These are phyloP conservation scores for Pilatotrama ljubarskyi DNA, from an alignment of 768 basidiomycete species.

Conservation along the genomic window DNA sequence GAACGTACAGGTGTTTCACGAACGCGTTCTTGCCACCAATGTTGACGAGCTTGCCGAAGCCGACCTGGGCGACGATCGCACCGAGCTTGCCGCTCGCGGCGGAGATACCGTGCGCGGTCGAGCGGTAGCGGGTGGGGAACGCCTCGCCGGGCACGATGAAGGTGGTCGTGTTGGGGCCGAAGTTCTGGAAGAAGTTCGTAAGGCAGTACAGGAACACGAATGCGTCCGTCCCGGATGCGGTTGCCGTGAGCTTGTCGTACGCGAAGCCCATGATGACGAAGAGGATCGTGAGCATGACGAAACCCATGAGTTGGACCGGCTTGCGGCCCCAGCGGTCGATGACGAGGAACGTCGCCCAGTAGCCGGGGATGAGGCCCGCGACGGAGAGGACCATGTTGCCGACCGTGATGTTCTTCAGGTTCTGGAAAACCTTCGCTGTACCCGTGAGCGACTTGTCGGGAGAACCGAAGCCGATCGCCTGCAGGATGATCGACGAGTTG, in stretches of 20 bases:
- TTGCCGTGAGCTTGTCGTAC: constrained; percentile 56
- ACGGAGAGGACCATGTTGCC: constrained; percentile 77
- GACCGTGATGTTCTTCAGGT: constrained; percentile 62
- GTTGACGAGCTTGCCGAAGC: constrained; percentile 66
- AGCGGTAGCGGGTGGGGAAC: constrained; percentile 88
- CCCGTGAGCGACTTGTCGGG: constrained; percentile 36
- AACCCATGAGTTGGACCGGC: constrained; percentile 46
- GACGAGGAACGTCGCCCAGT: constrained; percentile 62
- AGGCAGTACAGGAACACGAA: constrained; percentile 86
- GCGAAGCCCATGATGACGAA: constrained; percentile 52
- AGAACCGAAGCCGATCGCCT: constrained; percentile 72
- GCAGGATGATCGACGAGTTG: constrained; percentile 76
- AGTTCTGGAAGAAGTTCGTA: constrained; percentile 91
- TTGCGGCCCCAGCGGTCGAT: constrained; percentile 83
- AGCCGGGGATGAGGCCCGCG: constrained; percentile 83
- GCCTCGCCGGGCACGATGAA: constrained; percentile 81
- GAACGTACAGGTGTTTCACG: constrained; percentile 66
- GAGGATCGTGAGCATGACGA: constrained; percentile 34
- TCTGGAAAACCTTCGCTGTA: constrained; percentile 48
- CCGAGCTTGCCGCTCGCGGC: constrained; percentile 84
- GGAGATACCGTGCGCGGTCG: constrained; percentile 81
- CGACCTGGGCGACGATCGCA: constrained; percentile 79
- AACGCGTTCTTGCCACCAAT: constrained; percentile 65
- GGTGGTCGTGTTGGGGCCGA: constrained; percentile 79
- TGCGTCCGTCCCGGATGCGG: constrained; percentile 43